Evolutionary conservation across 2,329 filamentous ascomycete genomes (phyloP).

Genomic region (Trichoderma polysporum): DNA sequence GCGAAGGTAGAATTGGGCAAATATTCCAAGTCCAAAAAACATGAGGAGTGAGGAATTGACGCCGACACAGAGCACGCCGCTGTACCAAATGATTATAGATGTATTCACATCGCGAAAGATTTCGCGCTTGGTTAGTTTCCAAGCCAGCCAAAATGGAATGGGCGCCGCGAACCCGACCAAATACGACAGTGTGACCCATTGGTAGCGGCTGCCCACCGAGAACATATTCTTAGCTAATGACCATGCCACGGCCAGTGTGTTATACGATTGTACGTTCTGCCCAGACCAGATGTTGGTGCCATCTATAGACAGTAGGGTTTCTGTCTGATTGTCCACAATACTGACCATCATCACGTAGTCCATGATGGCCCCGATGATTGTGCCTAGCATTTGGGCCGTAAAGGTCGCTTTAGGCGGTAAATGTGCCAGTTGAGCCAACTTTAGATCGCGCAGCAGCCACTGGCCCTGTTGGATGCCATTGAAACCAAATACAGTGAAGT

Average conservation of each 20-base stretch:
- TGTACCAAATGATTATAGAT: conserved; percentile 43
- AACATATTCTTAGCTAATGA: conserved; percentile 28
- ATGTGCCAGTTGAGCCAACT: conserved; percentile 37
- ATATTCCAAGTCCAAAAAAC: conserved; percentile 32
- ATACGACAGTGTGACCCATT: conserved; percentile 21
- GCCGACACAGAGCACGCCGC: conserved; percentile 43
- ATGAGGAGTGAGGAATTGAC: conserved; percentile 36
- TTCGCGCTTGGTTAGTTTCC: conserved; percentile 12
- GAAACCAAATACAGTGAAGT: conserved; percentile 41
- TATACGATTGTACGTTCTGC: conserved; percentile 47
- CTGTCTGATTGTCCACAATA: conserved; percentile 43
- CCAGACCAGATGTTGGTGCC: conserved; percentile 46
- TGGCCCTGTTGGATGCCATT: conserved; percentile 36
- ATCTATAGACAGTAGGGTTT: conserved; percentile 37
- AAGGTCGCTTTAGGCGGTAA: conserved; percentile 24
- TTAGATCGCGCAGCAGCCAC: conserved; percentile 30
- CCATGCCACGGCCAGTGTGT: conserved; percentile 37
- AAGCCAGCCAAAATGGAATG: conserved; percentile 40
- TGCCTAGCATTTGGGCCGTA: conserved; percentile 41
- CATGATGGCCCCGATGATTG: conserved; percentile 42
- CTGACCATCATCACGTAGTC: conserved; percentile 48
- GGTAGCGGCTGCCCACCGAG: conserved; percentile 26
- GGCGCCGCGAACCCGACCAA: conserved; percentile 37
- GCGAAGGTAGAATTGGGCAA: conserved; percentile 33
- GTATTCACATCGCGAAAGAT: conserved; percentile 39